Evolutionary conservation across 805 yeast species (phyloP), one percentile per base, ranked within the genome.

Genomic region (Candida morakotiae): DNA sequence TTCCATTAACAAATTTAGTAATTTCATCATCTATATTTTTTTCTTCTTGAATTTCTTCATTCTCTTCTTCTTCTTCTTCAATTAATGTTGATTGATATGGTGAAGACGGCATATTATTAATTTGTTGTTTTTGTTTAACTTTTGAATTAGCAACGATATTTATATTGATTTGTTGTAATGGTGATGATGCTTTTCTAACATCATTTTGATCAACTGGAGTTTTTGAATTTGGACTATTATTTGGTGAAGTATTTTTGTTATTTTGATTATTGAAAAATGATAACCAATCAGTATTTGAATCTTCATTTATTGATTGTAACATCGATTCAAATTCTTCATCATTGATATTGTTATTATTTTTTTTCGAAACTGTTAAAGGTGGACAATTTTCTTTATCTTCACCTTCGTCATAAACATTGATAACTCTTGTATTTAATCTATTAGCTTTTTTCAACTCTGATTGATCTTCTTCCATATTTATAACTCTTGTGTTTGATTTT

Each of bases 401-500:
- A 14, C 52, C 48, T 35, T 45, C 48, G 19, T 67, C 75, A 40
- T 69, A 73, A 13, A 75, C 43, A 42, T 73, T 75, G 31, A 75
- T 75, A 16, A 75, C 67, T 23, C 79, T 62, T 2, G 81, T 75
- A 46, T 73, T 75, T 25, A 69, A 53, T 46, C 75, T 74, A 5
- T 73, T 71, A 14, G 81, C 81, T 56, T 62, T 64, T 73, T 57
- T 70, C 42, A 69, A 69, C 9, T 37, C 34, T 11, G 33, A n/a
- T 11, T 10, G 4, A 28, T 53, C 62, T 24, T 67, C 76, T 39
- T 70, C 74, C n/a, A 75, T 43, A 42, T 72, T 74, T 31, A 75
- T 75, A 16, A 75, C 66, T 28, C 79, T 63, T 3, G 81, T 75
- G 46, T 74, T 75, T 28, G 71, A 55, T 48, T 75, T 75, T 4